Evolutionary conservation across 768 basidiomycete genomes (phyloP).

Genomic region (Rhodotorula kratochvilovae): DNA sequence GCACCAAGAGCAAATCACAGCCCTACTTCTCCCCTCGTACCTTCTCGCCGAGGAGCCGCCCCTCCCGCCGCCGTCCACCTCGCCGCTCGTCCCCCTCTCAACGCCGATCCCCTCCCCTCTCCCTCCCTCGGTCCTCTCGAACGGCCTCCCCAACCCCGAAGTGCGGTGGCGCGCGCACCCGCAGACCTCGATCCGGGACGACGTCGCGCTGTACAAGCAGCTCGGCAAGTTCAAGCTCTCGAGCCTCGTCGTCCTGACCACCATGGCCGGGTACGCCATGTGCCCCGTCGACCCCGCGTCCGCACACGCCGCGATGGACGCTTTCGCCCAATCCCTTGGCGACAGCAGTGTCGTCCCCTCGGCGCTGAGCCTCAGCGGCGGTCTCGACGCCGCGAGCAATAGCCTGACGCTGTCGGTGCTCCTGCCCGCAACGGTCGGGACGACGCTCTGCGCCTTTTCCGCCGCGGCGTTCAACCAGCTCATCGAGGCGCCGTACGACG

Average conservation of each 20-base stretch:
- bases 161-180: constrained; percentile 35
- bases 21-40: constrained; percentile 30
- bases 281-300: constrained; percentile 74
- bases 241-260: constrained; percentile 74
- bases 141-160: constrained; percentile 35
- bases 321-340: constrained; percentile 37
- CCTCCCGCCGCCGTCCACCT: constrained; percentile 33
- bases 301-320: constrained; percentile 39
- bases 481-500: constrained; percentile 90
- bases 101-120: constrained; percentile 19
- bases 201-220: constrained; percentile 33
- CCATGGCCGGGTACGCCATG: constrained; percentile 87
- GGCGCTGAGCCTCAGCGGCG: not conserved
- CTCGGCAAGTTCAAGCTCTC: constrained; percentile 56
- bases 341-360: constrained; percentile 1
- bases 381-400: constrained; percentile 11
- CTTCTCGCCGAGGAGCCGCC: constrained; percentile 21
- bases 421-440: constrained; percentile 80
- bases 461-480: constrained; percentile 94
- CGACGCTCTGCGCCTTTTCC: constrained; percentile 81
- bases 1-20: not conserved
- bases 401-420: constrained; percentile 61
- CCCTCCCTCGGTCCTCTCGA: constrained; percentile 29
- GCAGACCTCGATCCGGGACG: constrained; percentile 19
- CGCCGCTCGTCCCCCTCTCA: constrained; percentile 32